Base-by-base conservation (phyloP, 176 grass and related monocot species). In the Miscanthus lutarioriparius region DNA sequence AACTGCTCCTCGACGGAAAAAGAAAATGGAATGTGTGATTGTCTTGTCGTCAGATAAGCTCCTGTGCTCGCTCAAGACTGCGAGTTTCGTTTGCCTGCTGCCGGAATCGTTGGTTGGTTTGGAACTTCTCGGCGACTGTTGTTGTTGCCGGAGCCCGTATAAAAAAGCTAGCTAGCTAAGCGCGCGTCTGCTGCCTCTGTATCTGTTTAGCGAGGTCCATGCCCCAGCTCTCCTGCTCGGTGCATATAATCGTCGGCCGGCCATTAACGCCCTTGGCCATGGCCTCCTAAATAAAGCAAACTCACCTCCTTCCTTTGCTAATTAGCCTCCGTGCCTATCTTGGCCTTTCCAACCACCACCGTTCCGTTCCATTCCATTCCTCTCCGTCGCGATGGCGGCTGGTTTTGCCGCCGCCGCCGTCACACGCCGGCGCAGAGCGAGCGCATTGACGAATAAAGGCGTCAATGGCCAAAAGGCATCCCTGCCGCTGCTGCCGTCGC, bases 271-370 rank as follows among this genome's bases (percentile, higher is more conserved):
- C 39, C 70, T 47, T 47, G 70, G 76, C 71, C 23, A 51, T 19
- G 15, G 17, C 17, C 19, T 25, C 73, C 84, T 90, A 90, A 90
- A 79, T 66, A 74, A 67, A 64, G 85, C 75, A 77, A 84, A 36
- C 5, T 35, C 77, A 77, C 80, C 76, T 78, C 72, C 66, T n/a
- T 85, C 72, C 43, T 65, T 35, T 77, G 30, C 36, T 79, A 41
- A 75, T 68, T 47, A 19, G 27, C 16, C 45, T 53, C 20, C 16
- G 35, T 36, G 3, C 59, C 45, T 49, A 8, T 49, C 13, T 76
- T 65, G 70, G 22, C 78, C 61, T 33, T n/a, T 84, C 44, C 66
- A 47, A 63, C 71, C 78, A 77, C 73, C 72, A 30, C 35, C 45
- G 23, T 30, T 63, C 38, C 61, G 63, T 35, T 37, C 35, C 45